phyloP scores from a whole-genome alignment of 352 stramenopile species.

The Globisporangium okanoganense region DNA sequence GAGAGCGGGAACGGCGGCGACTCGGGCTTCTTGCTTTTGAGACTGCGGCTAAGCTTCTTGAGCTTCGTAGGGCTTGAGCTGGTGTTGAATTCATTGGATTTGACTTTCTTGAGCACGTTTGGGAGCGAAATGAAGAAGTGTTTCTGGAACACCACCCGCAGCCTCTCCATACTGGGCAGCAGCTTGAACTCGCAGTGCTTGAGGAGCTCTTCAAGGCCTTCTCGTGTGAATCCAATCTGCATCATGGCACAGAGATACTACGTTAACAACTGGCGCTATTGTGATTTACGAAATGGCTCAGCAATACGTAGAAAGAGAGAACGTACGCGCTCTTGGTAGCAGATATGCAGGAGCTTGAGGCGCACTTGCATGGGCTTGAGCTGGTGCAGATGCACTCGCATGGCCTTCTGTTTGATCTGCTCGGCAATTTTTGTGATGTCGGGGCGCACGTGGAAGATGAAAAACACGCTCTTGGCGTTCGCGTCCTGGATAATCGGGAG shows the following conservation, averaged over 20 bases:
- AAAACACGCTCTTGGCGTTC: slow-evolving; percentile 56
- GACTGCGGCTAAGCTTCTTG: neutral
- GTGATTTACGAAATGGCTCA: neutral
- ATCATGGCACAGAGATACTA: neutral
- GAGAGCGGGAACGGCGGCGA: slow-evolving; percentile 47
- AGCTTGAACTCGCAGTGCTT: slow-evolving; percentile 32
- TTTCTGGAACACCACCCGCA: slow-evolving; percentile 45
- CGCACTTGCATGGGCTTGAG: slow-evolving; percentile 43
- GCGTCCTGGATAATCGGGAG: slow-evolving; percentile 36
- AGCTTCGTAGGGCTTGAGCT: neutral
- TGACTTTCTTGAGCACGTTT: slow-evolving; percentile 43
- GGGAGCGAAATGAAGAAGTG: slow-evolving; percentile 50
- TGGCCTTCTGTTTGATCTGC: slow-evolving; percentile 41
- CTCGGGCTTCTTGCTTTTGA: neutral
- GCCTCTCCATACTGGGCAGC: slow-evolving; percentile 30
- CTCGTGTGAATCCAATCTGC: slow-evolving; percentile 61
- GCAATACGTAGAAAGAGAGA: neutral
- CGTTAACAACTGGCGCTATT: neutral
- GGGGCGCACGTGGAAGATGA: slow-evolving; percentile 46
- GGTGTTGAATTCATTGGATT: neutral
- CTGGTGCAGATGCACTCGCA: slow-evolving; percentile 33
- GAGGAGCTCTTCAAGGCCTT: slow-evolving; percentile 49
- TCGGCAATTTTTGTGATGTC: slow-evolving; percentile 58
- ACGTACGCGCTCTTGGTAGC: slow-evolving; percentile 35
- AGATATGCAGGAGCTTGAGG: slow-evolving; percentile 52